These are phyloP conservation scores for Rhododendron griersonianum DNA, from an alignment of 148 eudicot genomes.

Conservation along the genomic window DNA sequence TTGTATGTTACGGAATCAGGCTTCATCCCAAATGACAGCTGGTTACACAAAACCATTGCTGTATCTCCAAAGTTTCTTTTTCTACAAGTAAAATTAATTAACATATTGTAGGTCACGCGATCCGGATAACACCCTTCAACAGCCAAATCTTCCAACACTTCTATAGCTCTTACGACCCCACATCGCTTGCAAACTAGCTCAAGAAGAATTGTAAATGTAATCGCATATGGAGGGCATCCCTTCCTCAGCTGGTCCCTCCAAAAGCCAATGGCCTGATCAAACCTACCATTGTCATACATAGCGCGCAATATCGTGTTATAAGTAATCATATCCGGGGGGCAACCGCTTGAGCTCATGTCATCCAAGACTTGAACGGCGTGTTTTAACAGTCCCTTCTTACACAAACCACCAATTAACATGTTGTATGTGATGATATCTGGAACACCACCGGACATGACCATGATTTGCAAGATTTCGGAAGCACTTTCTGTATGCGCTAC, in stretches of 20 bases:
- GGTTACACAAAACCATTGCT: constrained; percentile 38
- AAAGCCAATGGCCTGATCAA: constrained; percentile 56
- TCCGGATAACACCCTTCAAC: constrained; percentile 86
- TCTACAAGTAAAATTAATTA: constrained; percentile 53
- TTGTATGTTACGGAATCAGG: constrained; percentile 68
- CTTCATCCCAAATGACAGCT: constrained; percentile 58
- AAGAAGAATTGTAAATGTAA: constrained; percentile 56
- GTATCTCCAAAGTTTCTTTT: constrained; percentile 42
- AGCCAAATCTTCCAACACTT: constrained; percentile 66
- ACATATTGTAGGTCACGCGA: constrained; percentile 57
- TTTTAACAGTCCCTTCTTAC: constrained; percentile 51
- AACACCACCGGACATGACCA: constrained; percentile 90
- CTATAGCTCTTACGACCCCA: constrained; percentile 56
- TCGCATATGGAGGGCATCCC: constrained; percentile 71
- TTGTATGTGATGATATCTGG: constrained; percentile 85
- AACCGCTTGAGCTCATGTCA: constrained; percentile 74
- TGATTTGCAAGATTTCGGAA: constrained; percentile 41
- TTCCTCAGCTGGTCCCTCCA: constrained; percentile 80
- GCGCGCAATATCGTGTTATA: constrained; percentile 65
- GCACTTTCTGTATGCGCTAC: constrained; percentile 47
- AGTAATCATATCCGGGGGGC: constrained; percentile 70
- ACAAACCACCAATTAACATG: constrained; percentile 72
- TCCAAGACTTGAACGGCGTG: constrained; percentile 54
- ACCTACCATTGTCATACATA: constrained; percentile 43
- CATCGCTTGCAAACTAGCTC: constrained; percentile 50